Base-by-base conservation (phyloP, 192 early-diverging fungal genomes). In the Coemansia sp. region DNA sequence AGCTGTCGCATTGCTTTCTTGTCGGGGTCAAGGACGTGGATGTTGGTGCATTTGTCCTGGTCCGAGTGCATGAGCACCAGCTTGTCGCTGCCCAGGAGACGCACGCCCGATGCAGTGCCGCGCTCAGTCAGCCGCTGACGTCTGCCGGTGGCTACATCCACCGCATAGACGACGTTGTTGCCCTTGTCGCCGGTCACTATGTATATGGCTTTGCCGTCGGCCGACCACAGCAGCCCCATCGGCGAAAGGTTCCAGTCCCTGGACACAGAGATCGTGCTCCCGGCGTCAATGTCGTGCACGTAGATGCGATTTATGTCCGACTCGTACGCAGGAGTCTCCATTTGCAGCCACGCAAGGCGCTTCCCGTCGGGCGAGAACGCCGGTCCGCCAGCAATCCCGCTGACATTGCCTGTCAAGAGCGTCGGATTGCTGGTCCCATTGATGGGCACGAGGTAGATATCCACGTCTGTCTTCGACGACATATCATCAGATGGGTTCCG, bases 301-400 rank as follows among this genome's bases (percentile, higher is more conserved):
- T 86, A 72, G 25, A 93, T 86, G 5, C 82, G 74, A 62, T 88
- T 91, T 56, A 75, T 84, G 57, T 90, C 91, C 10, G 92, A 79
- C 68, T 93, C 91, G 66, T 93, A 89, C 30, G 85, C 77, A 3
- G 85, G 85, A 43, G 70, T 78, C 56, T 78, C 70, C 85, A 90
- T 92, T 73, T 93, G 88, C 46, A 93, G 71, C 74, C 88, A 93
- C 18, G 88, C 86, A 30, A 93, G 63, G 34, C 64, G 76, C 30
- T 64, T 77, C 16, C 91, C 91, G 28, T 87, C 88, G 3, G 84
- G 64, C 0, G 86, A 82, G 59, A 86, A 91, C 34, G 64, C 78
- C 10, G 92, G 91, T 33, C 64, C 58, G 26, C 78, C 65, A 26
- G 89, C 82, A 23, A 84, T 79, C 3, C 86, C 88, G 15, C 77